Conservation (phyloP, 208 protist genomes). For the Trypanosoma congolense region DNA sequence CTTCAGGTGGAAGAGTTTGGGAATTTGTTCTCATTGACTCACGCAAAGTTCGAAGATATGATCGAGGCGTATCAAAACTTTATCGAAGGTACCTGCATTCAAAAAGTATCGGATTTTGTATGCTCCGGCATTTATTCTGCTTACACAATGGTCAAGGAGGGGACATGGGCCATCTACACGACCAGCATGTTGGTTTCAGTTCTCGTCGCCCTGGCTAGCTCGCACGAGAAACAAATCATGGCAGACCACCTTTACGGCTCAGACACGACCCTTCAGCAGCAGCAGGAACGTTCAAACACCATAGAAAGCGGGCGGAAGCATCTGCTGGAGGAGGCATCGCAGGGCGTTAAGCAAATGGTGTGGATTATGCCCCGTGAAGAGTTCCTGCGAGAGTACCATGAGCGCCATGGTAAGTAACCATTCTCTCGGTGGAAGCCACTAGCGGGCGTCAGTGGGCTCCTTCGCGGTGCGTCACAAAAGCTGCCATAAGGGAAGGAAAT, state of each 20-base stretch:
- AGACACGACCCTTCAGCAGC: slow-evolving; percentile 18
- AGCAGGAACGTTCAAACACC: slow-evolving; percentile 29
- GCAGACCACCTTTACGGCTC: slow-evolving; percentile 77
- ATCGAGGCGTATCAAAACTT: slow-evolving; percentile 21
- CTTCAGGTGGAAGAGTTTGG: too few relatives aligned
- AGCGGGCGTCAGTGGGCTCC: too few relatives aligned
- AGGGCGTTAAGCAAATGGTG: slow-evolving; percentile 79
- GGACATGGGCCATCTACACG: slow-evolving; percentile 79
- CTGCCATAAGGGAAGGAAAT: too few relatives aligned
- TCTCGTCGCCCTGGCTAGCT: slow-evolving; percentile 65
- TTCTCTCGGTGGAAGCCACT: too few relatives aligned
- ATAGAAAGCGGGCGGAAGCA: slow-evolving; percentile 30
- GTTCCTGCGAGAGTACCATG: slow-evolving; percentile 65
- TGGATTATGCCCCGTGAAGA: slow-evolving; percentile 58
- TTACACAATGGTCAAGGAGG: slow-evolving; percentile 49
- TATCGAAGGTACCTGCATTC: slow-evolving; percentile 36
- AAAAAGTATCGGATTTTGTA: slow-evolving; percentile 24
- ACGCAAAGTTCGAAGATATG: background rate
- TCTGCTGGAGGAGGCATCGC: slow-evolving; percentile 77
- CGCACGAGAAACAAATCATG: slow-evolving; percentile 82
- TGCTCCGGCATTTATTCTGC: slow-evolving; percentile 25
- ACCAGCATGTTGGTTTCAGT: slow-evolving; percentile 65
- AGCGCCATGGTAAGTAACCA: slow-evolving; percentile 27
- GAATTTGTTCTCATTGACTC: background rate
- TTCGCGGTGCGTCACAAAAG: too few relatives aligned